Conservation (phyloP, 306 rosid species). For the Sicyos edulis region DNA sequence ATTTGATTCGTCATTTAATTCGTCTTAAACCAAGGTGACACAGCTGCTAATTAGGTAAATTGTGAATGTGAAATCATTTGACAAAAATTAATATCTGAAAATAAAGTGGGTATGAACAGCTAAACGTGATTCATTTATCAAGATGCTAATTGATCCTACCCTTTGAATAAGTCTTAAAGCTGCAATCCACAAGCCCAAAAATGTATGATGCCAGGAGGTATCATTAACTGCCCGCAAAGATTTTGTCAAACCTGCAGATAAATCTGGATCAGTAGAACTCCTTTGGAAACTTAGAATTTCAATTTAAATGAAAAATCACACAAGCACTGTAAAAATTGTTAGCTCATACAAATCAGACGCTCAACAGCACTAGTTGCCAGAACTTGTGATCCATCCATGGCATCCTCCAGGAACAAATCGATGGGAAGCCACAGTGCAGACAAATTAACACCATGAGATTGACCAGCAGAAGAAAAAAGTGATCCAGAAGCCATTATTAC, state of each 20-base stretch:
- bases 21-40: background rate
- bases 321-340: constrained; percentile 2
- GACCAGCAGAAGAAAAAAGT: constrained; percentile 41
- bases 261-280: constrained; percentile 27
- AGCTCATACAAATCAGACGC: constrained; percentile 52
- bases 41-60: constrained; percentile 6
- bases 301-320: constrained; percentile 15
- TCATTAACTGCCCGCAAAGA: constrained; percentile 64
- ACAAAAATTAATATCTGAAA: constrained; percentile 5
- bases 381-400: constrained; percentile 65
- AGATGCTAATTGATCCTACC: constrained; percentile 40
- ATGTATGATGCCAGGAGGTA: constrained; percentile 68
- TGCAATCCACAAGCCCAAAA: constrained; percentile 86
- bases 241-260: constrained; percentile 71
- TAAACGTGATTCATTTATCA: constrained; percentile 1
- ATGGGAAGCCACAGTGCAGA: constrained; percentile 85
- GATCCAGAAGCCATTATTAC: constrained; percentile 48
- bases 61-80: constrained; percentile 2
- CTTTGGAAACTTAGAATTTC: constrained; percentile 16
- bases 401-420: constrained; percentile 82
- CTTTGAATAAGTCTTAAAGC: constrained; percentile 84
- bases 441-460: constrained; percentile 53
- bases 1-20: background rate
- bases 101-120: constrained; percentile 1
- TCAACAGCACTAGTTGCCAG: constrained; percentile 61